phyloP scores from a whole-genome alignment of 2,329 filamentous ascomycete species.

The Amylocarpus encephaloides region DNA sequence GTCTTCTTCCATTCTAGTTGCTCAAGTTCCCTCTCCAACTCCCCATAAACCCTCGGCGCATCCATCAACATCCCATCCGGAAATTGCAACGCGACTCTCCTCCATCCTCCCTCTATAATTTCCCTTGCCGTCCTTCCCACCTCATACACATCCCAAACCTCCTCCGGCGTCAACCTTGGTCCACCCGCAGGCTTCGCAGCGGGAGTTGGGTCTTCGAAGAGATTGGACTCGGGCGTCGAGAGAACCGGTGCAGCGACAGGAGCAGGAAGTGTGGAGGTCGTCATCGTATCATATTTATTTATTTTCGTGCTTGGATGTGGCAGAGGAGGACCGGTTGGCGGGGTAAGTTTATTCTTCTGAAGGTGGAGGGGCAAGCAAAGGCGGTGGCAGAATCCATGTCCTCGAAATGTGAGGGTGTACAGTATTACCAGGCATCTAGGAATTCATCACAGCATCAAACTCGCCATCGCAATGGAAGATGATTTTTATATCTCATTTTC shows the following conservation, averaged over 20 bases:
- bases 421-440: background rate
- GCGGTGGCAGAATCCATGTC: constrained; percentile 12
- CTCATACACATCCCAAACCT: constrained; percentile 75
- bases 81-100: constrained; percentile 84
- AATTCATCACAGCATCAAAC: background rate
- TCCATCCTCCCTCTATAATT: constrained; percentile 66
- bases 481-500: background rate
- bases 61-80: constrained; percentile 88
- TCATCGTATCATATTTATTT: background rate
- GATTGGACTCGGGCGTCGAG: constrained; percentile 56
- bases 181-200: background rate
- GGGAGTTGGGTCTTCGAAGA: constrained; percentile 46
- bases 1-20: constrained; percentile 1
- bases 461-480: background rate
- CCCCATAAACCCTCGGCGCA: constrained; percentile 70
- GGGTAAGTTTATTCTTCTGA: background rate
- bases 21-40: constrained; percentile 48
- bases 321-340: background rate
- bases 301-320: background rate
- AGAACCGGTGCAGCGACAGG: constrained; percentile 45
- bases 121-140: constrained; percentile 72
- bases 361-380: constrained; percentile 7
- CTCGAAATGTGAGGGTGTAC: no score
- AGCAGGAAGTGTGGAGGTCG: background rate
- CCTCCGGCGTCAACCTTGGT: constrained; percentile 46